Base-by-base conservation (phyloP, 2,329 filamentous ascomycete genomes). In the Ascochyta viciae-villosae region DNA sequence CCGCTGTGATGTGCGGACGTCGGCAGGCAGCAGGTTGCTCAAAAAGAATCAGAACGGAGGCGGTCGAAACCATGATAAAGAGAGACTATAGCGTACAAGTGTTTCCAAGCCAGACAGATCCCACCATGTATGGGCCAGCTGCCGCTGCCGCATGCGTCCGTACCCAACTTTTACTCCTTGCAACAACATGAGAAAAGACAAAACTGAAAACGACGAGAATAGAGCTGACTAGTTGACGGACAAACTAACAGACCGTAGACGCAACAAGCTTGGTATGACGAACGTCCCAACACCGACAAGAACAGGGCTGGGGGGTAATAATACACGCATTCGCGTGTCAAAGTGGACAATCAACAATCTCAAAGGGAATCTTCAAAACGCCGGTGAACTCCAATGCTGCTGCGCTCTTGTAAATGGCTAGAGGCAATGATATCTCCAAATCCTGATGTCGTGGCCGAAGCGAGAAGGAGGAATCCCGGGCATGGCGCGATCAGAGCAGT, bases 341-440 rank as follows among this genome's bases (percentile, higher is more conserved):
- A 38, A 37, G 16, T 39, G 42, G 42, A 24, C 29, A 34, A 46
- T 13, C 23, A 59, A 61, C 54, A 60, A 63, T 54, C 49, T 61
- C 63, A 64, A 6, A 66, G 62, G 62, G 63, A 67, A 68, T 67
- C 58, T 65, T 65, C 50, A 60, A 71, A 31, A 73, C 70, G 65
- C 72, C 70, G 40, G 41, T 56, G 64, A 67, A 74, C 72, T 69
- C 72, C 72, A 62, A 74, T 74, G 72, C 72, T 74, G 70, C 66
- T 74, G 70, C 68, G 69, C 71, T 73, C 71, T 71, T 63, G 58
- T 61, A 62, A 63, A 68, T 70, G 66, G 61, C 60, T 63, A 72
- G 70, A 74, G 70, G 67, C 70, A 71, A 73, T 70, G 65, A 70
- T 67, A 66, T 73, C 64, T 68, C 70, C 68, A 67, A 61, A 66